A percentile compares a stretch with the other conserved stretches of the same genome.
phyloP scores from a whole-genome alignment of 108 stramenopile genomes.

The Parietichytrium sp. region DNA sequence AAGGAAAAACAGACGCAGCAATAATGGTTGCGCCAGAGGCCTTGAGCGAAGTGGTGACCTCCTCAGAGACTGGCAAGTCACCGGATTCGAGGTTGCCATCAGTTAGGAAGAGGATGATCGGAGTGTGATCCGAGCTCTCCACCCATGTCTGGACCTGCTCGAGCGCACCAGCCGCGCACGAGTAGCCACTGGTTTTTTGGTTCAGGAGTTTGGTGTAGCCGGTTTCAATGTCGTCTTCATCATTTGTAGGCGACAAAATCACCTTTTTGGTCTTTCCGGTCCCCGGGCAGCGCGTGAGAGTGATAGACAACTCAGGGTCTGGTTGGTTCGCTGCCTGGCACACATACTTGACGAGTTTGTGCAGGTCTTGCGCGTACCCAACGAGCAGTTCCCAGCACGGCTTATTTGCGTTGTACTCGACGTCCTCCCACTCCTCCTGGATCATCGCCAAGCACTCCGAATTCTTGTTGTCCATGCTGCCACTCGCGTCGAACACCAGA shows the following conservation, averaged over 20 bases:
- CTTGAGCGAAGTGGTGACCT: background rate
- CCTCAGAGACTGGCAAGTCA: background rate
- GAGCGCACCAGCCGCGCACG: background rate
- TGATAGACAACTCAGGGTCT: background rate
- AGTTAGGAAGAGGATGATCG: background rate
- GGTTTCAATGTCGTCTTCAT: background rate
- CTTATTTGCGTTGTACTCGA: background rate
- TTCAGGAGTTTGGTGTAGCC: background rate
- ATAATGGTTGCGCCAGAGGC: background rate
- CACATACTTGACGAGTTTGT: slow-evolving; percentile 7
- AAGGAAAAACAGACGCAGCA: background rate
- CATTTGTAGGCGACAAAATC: background rate
- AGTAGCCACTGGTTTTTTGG: background rate
- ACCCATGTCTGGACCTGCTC: slow-evolving; percentile 21
- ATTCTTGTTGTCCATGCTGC: background rate
- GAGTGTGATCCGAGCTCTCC: background rate
- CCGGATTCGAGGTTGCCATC: background rate
- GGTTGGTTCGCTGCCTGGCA: background rate
- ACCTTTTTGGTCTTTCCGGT: background rate
- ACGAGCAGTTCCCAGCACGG: background rate
- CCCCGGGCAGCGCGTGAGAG: background rate
- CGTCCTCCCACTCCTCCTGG: background rate
- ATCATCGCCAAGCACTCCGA: background rate
- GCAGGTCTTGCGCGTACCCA: background rate
- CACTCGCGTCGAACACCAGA: slow-evolving; percentile 13